These are phyloP conservation scores for Eurotiales sp. DNA, from an alignment of 2,329 filamentous ascomycete genomes.

Conservation along the genomic window DNA sequence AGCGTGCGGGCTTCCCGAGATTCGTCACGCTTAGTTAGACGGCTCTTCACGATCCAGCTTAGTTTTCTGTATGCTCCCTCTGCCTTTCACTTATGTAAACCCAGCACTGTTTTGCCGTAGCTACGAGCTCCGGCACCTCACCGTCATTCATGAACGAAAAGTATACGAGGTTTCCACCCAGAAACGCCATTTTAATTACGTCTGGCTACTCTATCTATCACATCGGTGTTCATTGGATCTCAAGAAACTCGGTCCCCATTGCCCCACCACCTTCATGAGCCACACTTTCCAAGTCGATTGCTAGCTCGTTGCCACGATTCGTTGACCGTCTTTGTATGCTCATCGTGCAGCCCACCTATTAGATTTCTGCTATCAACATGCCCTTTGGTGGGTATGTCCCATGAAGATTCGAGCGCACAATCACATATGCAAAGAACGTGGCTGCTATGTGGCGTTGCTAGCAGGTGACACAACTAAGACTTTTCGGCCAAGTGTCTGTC, in stretches of 20 bases:
- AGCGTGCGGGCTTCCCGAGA: slow-evolving; percentile 16
- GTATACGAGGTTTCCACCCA: not conserved
- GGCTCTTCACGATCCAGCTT: not conserved
- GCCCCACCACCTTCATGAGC: not conserved
- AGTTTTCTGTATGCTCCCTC: not conserved
- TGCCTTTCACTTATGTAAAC: not conserved
- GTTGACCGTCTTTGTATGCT: slow-evolving; percentile 1
- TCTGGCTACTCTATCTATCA: not conserved
- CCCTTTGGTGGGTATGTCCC: not conserved
- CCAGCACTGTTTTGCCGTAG: not conserved
- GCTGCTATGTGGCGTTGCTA: slow-evolving; percentile 1
- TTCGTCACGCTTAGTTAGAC: slow-evolving; percentile 2
- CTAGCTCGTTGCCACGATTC: slow-evolving; percentile 2
- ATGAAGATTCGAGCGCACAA: not conserved
- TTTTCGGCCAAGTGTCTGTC: not conserved
- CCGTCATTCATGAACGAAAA: not conserved
- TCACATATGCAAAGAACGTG: slow-evolving; percentile 2
- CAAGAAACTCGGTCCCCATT: not conserved
- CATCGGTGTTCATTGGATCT: not conserved
- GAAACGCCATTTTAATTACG: no score
- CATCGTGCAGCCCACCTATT: no score
- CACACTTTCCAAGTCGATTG: not conserved
- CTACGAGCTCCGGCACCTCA: not conserved
- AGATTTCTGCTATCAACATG: not conserved
- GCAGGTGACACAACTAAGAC: not conserved